Base-by-base conservation (phyloP, 2,329 filamentous ascomycete genomes). In the Pseudocercospora fijiensis region DNA sequence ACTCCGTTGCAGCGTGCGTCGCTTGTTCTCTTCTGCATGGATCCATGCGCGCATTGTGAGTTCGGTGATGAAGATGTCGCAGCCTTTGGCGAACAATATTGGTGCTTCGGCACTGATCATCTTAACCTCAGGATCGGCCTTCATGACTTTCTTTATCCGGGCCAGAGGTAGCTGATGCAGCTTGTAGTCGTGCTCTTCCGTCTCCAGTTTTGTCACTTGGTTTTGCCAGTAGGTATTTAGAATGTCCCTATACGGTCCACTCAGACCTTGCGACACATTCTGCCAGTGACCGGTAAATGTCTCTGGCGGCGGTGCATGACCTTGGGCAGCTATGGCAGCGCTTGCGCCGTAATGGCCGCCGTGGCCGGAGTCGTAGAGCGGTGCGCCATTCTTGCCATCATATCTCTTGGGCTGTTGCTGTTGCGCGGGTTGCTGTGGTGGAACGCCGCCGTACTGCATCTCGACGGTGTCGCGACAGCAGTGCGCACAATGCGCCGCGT, bases 131-230 rank as follows among this genome's bases (percentile, higher is more conserved):
- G 95, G 95, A 71, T 99, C 95, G 0, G 95, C 95, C 81, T 99
- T 99, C 95, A 99, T 99, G 70, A 99, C 95, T 79, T 99, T 99
- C 84, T 99, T 99, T 82, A 99, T 99, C 60, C 95, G 90, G n/a
- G 95, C 95, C 45, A 99, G 84, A 1, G 95, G 95, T 43, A 99
- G 84, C 78, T 98, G 95, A 77, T 99, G 95, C 62, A 98, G 86
- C 80, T 99, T 99, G 84, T 98, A 99, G 79, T 99, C 95, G 78
- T 99, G 95, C 56, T 90, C 92, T 73, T 98, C 95, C 65, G 86
- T 91, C 80, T 99, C 95, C 64, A 99, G 87, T 77, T 96, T 92
- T 70, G 90, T 94, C 80, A 99, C 96, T 67, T 93, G 95, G 75
- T 99, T 94, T 78, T 99, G 95, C 95, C 95, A 99, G 81, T 99